phyloP scores from a whole-genome alignment of 306 rosid genomes.

The Fragaria vesca region DNA sequence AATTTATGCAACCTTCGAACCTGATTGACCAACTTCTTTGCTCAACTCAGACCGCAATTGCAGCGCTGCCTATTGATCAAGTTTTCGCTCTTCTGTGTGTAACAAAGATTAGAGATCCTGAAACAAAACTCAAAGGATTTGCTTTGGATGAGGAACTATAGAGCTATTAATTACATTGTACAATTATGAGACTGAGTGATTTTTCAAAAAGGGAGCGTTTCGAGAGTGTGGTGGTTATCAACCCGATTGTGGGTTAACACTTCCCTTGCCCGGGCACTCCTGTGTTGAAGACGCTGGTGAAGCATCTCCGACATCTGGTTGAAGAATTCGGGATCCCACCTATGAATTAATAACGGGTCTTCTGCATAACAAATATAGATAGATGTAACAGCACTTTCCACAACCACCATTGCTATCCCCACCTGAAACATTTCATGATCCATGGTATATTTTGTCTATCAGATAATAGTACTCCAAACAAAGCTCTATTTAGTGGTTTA shows the following conservation, averaged over 20 bases:
- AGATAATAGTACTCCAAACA: not conserved
- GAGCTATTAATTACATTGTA: conserved; percentile 10
- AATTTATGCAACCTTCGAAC: not conserved
- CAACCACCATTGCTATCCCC: conserved; percentile 95
- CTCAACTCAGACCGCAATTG: not conserved
- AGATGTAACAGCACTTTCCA: conserved; percentile 96
- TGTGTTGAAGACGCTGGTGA: conserved; percentile 86
- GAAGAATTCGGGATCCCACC: conserved; percentile 95
- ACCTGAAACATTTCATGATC: conserved; percentile 49
- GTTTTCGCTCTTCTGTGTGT: not conserved
- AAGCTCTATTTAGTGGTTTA: not conserved
- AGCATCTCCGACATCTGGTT: conserved; percentile 88
- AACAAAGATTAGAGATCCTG: not conserved
- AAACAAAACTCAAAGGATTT: conserved; percentile 3
- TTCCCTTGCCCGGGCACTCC: conserved; percentile 80
- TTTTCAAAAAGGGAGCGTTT: conserved; percentile 26
- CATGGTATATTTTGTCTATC: not conserved
- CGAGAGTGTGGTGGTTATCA: conserved; percentile 41
- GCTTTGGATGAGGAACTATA: conserved; percentile 13
- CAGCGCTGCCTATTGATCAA: not conserved
- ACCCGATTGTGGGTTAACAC: conserved; percentile 51
- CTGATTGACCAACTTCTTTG: not conserved
- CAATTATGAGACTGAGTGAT: not conserved
- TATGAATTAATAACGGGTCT: conserved; percentile 81
- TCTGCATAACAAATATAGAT: conserved; percentile 96